phyloP scores from a whole-genome alignment of 139 green algal genomes.

The Coelastrella sp. region DNA sequence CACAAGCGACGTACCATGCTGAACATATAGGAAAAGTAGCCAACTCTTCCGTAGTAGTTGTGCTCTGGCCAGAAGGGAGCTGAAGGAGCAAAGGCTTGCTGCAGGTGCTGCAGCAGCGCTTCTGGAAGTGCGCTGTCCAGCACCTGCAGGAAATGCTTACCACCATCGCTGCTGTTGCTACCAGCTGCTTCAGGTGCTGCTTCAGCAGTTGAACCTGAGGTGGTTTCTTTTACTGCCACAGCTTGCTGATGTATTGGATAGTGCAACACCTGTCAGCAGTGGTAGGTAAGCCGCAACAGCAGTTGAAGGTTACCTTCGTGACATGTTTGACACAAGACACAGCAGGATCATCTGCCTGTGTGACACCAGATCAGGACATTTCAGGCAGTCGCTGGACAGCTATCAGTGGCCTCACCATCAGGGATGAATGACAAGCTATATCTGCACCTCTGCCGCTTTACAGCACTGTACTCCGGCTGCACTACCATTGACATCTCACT shows the following conservation, averaged over 20 bases:
- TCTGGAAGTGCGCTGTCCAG: conserved; percentile 50
- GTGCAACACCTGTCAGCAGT: conserved; percentile 8
- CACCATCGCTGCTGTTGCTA: conserved; percentile 18
- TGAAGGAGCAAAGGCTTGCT: conserved; percentile 44
- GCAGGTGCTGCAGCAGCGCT: conserved; percentile 47
- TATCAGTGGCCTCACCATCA: too few relatives aligned
- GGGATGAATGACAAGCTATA: too few relatives aligned
- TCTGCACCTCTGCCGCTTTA: too few relatives aligned
- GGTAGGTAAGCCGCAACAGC: neutral
- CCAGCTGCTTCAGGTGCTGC: neutral
- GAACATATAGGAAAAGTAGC: conserved; percentile 68
- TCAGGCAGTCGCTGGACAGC: too few relatives aligned
- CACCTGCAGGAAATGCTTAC: neutral
- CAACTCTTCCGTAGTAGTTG: conserved; percentile 38
- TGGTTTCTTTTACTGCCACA: neutral
- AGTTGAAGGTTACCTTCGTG: neutral
- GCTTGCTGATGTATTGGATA: neutral
- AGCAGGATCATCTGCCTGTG: too few relatives aligned
- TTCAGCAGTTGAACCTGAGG: neutral
- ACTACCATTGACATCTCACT: too few relatives aligned
- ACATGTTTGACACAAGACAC: neutral
- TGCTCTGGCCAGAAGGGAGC: conserved; percentile 54
- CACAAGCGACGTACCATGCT: conserved; percentile 31
- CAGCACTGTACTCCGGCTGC: too few relatives aligned
- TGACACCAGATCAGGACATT: too few relatives aligned